Base-by-base conservation (phyloP, 345 rosid genomes). In the Bruguiera sexangula region DNA sequence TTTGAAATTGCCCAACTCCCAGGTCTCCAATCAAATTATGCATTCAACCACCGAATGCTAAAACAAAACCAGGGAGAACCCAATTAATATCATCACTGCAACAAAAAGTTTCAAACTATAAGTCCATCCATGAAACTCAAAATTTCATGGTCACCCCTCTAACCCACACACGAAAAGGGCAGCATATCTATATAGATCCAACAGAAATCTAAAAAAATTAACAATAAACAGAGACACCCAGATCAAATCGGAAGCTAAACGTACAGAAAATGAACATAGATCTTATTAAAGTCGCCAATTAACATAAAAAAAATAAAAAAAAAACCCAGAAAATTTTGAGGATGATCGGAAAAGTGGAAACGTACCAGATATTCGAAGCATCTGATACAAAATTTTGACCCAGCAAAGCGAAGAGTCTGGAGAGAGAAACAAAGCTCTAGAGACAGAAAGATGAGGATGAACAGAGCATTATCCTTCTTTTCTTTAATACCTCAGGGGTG, bases 1-100 rank as follows among this genome's bases (percentile, higher is more conserved):
- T 13, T 29, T 34, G 11, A 32, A 30, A 10, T 18, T 21, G 29
- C 69, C 43, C 60, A 63, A 55, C 32, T 36, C 50, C 71, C 16
- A 61, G 48, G 52, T 16, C 65, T 48, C 59, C 24, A 59, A n/a
- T 31, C 34, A 26, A 54, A 59, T 37, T 29, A 50, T 57, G 62
- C 30, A 55, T 55, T 37, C 65, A 67, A 63, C 29, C 24, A 27
- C 13, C 34, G 22, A 75, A 48, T 48, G 37, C 64, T 62, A 22
- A 48, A 7, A 10, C 59, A 36, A 68, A 73, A 43, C 26, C 32
- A 53, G 8, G 4, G 46, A 31, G 34, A 37, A 37, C 69, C 69
- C 36, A 46, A 36, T 39, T 29, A 53, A 68, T 16, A 68, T 57
- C 57, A 55, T 51, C 64, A 68, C 71, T 68, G 63, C 72, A 73